Evolutionary conservation across 371 early-diverging fungal genomes (phyloP).

Genomic region (Rhizomucor pusillus): DNA sequence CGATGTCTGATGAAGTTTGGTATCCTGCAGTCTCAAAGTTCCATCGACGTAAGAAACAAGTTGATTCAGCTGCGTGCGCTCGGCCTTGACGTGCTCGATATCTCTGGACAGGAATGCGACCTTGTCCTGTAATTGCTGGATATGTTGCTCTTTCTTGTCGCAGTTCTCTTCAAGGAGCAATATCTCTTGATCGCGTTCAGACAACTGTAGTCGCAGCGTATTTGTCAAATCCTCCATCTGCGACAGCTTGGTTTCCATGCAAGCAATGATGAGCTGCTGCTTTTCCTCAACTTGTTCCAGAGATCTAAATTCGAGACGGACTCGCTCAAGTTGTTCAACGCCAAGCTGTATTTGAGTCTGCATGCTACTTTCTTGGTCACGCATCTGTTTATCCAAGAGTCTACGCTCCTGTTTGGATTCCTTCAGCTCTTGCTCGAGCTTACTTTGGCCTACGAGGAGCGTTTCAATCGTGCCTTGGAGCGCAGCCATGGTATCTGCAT

Average conservation of each 20-base stretch:
- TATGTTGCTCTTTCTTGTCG: conserved; percentile 15
- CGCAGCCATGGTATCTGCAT: neutral
- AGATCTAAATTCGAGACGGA: conserved; percentile 26
- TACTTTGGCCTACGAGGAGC: neutral
- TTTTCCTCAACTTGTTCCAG: conserved; percentile 31
- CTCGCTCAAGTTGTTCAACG: conserved; percentile 26
- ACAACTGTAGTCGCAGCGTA: conserved; percentile 22
- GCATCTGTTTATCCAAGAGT: conserved; percentile 17
- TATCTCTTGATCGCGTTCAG: conserved; percentile 21
- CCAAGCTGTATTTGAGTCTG: conserved; percentile 18
- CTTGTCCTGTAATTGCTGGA: conserved; percentile 19
- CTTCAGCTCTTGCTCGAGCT: conserved; percentile 3
- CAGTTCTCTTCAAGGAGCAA: conserved; percentile 19
- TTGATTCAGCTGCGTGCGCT: conserved; percentile 26
- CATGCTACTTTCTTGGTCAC: conserved; percentile 20
- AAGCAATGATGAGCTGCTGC: conserved; percentile 34
- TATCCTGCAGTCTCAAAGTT: conserved; percentile 27
- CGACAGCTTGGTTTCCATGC: conserved; percentile 25
- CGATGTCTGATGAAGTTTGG: conserved; percentile 3
- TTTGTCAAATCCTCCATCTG: conserved; percentile 25
- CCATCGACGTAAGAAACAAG: conserved; percentile 28
- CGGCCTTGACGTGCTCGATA: conserved; percentile 21
- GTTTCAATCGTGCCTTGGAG: conserved; percentile 11
- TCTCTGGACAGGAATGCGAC: conserved; percentile 25
- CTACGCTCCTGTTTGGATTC: conserved; percentile 5